A percentile compares a stretch with the other conserved stretches of the same genome.
phyloP scores from a whole-genome alignment of 2,329 filamentous ascomycete genomes.

The Emmonsiellopsis sp. region DNA sequence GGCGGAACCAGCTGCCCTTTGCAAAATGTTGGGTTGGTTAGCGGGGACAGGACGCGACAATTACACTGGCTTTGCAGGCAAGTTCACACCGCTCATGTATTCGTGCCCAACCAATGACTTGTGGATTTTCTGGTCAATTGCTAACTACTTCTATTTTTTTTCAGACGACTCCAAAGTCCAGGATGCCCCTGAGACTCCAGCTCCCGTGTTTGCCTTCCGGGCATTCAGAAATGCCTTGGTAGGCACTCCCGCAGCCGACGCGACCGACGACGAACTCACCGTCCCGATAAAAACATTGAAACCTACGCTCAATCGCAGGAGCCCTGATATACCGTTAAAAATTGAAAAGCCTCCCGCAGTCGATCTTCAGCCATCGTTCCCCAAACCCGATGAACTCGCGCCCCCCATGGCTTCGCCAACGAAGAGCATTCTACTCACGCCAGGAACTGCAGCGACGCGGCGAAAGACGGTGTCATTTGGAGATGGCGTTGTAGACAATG shows the following conservation, averaged over 20 bases:
- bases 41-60: constrained; percentile 20
- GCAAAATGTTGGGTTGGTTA: constrained; percentile 27
- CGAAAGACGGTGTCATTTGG: constrained; percentile 55
- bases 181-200: constrained; percentile 54
- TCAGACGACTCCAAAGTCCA: constrained; percentile 19
- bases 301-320: constrained; percentile 7
- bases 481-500: constrained; percentile 47
- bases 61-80: constrained; percentile 20
- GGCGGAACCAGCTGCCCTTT: constrained; percentile 2
- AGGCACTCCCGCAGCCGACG: constrained; percentile 50
- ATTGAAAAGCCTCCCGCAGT: constrained; percentile 11
- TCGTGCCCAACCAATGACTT: not conserved
- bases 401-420: constrained; percentile 40
- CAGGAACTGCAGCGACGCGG: constrained; percentile 46
- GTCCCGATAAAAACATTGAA: constrained; percentile 11
- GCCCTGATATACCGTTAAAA: constrained; percentile 9
- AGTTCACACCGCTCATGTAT: constrained; percentile 7
- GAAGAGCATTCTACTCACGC: constrained; percentile 57
- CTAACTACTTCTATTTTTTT: constrained; percentile 3
- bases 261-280: constrained; percentile 16
- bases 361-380: constrained; percentile 5
- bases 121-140: not conserved
- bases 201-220: constrained; percentile 57
- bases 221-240: constrained; percentile 49
- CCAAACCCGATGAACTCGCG: constrained; percentile 8